Base-by-base conservation (phyloP, 23 red algal genomes). In the Gracilariopsis chorda region DNA sequence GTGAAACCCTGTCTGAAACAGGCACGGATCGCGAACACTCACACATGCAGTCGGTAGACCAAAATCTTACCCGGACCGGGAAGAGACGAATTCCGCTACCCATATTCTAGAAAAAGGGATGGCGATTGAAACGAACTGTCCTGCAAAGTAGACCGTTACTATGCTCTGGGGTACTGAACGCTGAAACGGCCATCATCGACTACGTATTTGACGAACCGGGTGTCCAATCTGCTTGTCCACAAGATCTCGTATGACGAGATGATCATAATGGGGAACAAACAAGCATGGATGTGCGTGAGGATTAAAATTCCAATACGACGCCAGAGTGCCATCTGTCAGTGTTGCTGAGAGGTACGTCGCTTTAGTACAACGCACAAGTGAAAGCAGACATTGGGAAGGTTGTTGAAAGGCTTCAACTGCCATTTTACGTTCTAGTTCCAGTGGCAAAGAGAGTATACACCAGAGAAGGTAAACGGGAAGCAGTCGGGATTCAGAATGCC, bases 171-270 rank as follows among this genome's bases (percentile, higher is more conserved):
- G 69, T 89, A 23, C 44, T 89, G 17, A 45, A 59, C 23, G 48
- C 68, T 32, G 58, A 78, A 52, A 78, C 69, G 3, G 85, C 85
- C 7, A 65, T 89, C 21, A 53, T 77, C 19, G 65, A 89, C 48
- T 89, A 89, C n/a, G 85, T 89, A 6, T 89, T 89, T 78, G 85
- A 89, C 48, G 85, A 89, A 47, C 85, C 85, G 46, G 85, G 85
- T 25, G 47, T 84, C 6, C 33, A 17, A 34, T 48, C 21, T 34
- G 21, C n/a, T 35, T 80, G 16, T 80, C 48, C 39, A 57, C 4
- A n/a, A 12, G 14, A 58, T 7, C 3, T 20, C 2, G 14, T 19
- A 17, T 9, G 20, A 20, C 76, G 67, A 13, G 20, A 73, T 45
- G 32, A 9, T 3, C 42, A 42, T 17, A 24, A 2, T 1, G 29